These are phyloP conservation scores for Filosporella fistucella DNA, from an alignment of 495 filamentous ascomycete genomes.

Conservation along the genomic window DNA sequence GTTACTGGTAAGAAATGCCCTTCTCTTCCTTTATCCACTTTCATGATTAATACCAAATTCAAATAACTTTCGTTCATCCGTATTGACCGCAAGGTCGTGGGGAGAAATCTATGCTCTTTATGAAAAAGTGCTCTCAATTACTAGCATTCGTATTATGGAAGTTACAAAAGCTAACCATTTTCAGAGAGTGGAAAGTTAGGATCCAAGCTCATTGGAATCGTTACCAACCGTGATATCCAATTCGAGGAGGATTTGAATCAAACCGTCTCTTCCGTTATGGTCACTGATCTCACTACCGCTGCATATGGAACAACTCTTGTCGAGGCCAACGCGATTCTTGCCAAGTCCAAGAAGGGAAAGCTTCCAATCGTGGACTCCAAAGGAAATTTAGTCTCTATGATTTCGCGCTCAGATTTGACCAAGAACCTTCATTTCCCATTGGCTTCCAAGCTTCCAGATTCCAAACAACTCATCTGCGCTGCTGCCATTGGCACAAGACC, in stretches of 20 bases:
- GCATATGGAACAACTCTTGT: slow-evolving; percentile 74
- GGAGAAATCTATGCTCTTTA: slow-evolving; percentile 57
- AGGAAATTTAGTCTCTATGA: slow-evolving; percentile 87
- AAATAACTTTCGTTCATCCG: slow-evolving; percentile 99
- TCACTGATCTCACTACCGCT: slow-evolving; percentile 90
- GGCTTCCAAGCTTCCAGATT: slow-evolving; percentile 93
- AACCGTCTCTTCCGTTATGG: slow-evolving; percentile 88
- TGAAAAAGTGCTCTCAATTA: slow-evolving; percentile 25
- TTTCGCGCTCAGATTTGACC: slow-evolving; percentile 95
- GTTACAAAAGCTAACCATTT: neutral
- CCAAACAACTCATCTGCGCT: slow-evolving; percentile 95
- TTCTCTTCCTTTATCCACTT: slow-evolving; percentile 23
- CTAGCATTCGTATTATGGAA: neutral
- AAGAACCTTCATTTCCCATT: slow-evolving; percentile 98
- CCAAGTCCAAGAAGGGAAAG: slow-evolving; percentile 97
- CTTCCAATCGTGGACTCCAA: slow-evolving; percentile 88
- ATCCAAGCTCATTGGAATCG: slow-evolving; percentile 93
- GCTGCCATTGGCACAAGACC: slow-evolving; percentile 93
- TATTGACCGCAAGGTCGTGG: slow-evolving; percentile 80
- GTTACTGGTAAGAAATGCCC: slow-evolving; percentile 79
- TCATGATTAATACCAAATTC: slow-evolving; percentile 68
- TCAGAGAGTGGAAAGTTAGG: slow-evolving; percentile 87
- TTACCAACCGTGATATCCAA: slow-evolving; percentile 96
- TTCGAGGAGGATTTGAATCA: slow-evolving; percentile 65
- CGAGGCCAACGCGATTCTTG: slow-evolving; percentile 90